Base-by-base conservation (phyloP, 805 yeast species). In the Jamesozyma spencerorum region DNA sequence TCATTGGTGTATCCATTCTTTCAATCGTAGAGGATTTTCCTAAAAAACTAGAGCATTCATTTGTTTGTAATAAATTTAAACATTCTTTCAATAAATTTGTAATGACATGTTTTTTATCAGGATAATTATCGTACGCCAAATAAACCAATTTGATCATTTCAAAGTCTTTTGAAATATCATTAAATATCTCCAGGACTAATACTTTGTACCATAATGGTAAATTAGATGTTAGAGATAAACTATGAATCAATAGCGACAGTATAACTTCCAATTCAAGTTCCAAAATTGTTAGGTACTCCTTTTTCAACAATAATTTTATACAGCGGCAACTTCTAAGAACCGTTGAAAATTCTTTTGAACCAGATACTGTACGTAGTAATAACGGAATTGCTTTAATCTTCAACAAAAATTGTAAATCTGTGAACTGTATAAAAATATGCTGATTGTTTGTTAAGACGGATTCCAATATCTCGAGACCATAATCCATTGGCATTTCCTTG, bases 381-480 rank as follows among this genome's bases (percentile, higher is more conserved):
- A 85, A 69, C 0, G 97, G 97, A 2, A 85, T 80, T 0, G 85
- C 72, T 42, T 78, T 73, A 1, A 76, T 71, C 52, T 90, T 68
- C 18, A 88, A 61, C 11, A 87, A 60, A 47, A 70, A 76, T 1
- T 78, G 77, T 28, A 90, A 68, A 50, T 85, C 95, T 1, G 56
- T 63, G 47, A 81, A 86, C 2, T 57, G 40, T 14, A 69, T 57
- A 53, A 90, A 85, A 2, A 78, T 52, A 0, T 53, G 45, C 14
- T 68, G 65, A 52, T 86, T 86, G 54, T 78, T 79, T 12, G 78
- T 70, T 26, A 92, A 60, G 3, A 88, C 70, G 42, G 81, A 81
- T 60, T 92, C 97, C 18, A 92, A 58, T 22, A 90, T 71, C 54
- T 90, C 98, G 39, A 92, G 71, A 0, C 86, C 85, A 43, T 86